Percentiles rank a stretch among this genome's conserved stretches.
These are phyloP conservation scores for Pichia sp. DNA, from an alignment of 1,139 yeast genomes.

Conservation along the genomic window DNA sequence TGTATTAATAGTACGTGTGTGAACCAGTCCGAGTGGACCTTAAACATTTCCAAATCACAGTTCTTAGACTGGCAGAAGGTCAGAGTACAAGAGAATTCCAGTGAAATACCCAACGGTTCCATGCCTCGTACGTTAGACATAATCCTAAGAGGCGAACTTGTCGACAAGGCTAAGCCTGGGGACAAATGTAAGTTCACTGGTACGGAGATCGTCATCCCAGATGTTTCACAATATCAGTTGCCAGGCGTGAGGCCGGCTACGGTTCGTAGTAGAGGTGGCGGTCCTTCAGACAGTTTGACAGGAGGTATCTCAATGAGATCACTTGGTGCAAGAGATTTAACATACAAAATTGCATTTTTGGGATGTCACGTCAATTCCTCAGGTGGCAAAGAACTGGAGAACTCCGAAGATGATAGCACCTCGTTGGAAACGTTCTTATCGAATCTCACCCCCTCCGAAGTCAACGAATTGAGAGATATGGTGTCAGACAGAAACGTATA, in stretches of 20 bases:
- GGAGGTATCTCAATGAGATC: conserved; percentile 80
- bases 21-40: conserved; percentile 81
- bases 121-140: conserved; percentile 98
- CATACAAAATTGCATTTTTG: conserved; percentile 85
- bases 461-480: conserved; percentile 83
- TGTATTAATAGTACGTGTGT: conserved; percentile 87
- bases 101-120: conserved; percentile 96
- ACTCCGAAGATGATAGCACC: conserved; percentile 34
- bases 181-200: conserved; percentile 95
- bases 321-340: conserved; percentile 89
- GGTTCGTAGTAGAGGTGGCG: conserved; percentile 56
- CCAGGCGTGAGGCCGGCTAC: conserved; percentile 94
- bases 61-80: conserved; percentile 98
- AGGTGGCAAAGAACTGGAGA: conserved; percentile 46
- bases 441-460: conserved; percentile 77
- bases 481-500: conserved; percentile 86
- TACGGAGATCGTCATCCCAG: conserved; percentile 93
- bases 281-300: conserved; percentile 66
- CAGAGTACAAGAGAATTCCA: conserved; percentile 91
- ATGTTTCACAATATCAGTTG: conserved; percentile 88
- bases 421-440: conserved; percentile 75
- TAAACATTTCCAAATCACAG: conserved; percentile 77
- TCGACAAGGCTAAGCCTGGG: conserved; percentile 97
- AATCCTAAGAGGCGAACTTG: conserved; percentile 88
- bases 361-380: conserved; percentile 80